phyloP scores from a whole-genome alignment of 2,329 filamentous ascomycete genomes.

The Aspergillus brasiliensis region DNA sequence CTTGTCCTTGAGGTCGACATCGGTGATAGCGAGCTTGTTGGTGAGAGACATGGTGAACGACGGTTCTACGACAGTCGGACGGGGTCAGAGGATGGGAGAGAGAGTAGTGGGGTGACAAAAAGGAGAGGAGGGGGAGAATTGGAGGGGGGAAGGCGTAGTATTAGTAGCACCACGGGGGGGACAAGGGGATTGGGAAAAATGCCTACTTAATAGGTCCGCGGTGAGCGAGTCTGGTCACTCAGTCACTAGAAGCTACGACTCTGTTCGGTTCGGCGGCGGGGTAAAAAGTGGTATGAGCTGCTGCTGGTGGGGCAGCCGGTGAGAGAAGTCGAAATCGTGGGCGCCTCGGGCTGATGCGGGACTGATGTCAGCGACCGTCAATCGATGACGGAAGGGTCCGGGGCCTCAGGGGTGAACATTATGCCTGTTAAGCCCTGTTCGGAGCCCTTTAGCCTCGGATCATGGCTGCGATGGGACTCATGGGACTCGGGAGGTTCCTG shows the following conservation, averaged over 20 bases:
- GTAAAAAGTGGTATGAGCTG: constrained; percentile 22
- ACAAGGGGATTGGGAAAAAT: constrained; percentile 18
- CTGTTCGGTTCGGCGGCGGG: constrained; percentile 22
- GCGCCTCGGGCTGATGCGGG: constrained; percentile 44
- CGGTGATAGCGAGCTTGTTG: constrained; percentile 95
- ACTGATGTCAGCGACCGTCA: constrained; percentile 40
- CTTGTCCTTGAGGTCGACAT: constrained; percentile 98
- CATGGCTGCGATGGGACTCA: constrained; percentile 8
- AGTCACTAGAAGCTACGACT: background rate
- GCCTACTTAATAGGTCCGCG: constrained; percentile 18
- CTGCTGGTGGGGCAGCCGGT: constrained; percentile 31
- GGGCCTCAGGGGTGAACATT: constrained; percentile 26
- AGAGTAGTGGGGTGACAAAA: constrained; percentile 9
- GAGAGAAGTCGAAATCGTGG: constrained; percentile 22
- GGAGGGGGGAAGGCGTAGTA: constrained; percentile 10
- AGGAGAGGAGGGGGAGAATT: constrained; percentile 6
- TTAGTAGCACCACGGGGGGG: background rate
- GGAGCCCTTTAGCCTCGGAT: constrained; percentile 26
- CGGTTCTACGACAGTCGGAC: constrained; percentile 19
- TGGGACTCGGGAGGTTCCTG: no score
- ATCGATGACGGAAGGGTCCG: constrained; percentile 35
- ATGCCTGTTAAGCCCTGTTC: constrained; percentile 11
- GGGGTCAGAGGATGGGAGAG: constrained; percentile 13
- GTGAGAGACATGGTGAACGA: constrained; percentile 80
- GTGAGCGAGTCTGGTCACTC: constrained; percentile 22